A percentile compares a stretch with the other conserved stretches of the same genome.
phyloP scores from a whole-genome alignment of 176 grass and related monocot species.

The Bolboschoenus planiculmis region DNA sequence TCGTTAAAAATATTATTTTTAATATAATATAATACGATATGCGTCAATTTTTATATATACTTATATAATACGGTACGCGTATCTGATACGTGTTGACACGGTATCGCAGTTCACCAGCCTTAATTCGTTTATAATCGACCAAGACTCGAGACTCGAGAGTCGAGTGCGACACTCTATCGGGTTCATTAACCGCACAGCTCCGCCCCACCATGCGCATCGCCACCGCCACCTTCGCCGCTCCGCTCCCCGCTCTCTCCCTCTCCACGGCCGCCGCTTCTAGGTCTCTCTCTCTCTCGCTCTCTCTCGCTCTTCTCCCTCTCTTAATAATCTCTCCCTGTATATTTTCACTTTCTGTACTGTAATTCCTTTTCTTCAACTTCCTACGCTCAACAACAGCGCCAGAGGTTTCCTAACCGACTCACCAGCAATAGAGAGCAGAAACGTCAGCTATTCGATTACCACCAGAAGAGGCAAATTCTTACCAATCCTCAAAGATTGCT shows the following conservation, averaged over 20 bases:
- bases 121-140: neutral
- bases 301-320: neutral
- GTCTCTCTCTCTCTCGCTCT: neutral
- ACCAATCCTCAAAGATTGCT: constrained; percentile 73
- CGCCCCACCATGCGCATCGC: constrained; percentile 17
- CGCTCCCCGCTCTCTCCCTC: neutral
- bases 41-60: too few relatives aligned
- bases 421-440: constrained; percentile 53
- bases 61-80: too few relatives aligned
- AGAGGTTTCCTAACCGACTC: neutral
- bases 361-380: neutral
- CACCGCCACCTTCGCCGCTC: constrained; percentile 11
- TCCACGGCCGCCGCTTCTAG: neutral
- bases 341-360: neutral
- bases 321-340: neutral
- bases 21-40: too few relatives aligned
- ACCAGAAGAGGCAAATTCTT: constrained; percentile 36
- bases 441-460: constrained; percentile 53
- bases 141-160: too few relatives aligned
- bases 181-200: neutral
- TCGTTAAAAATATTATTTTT: too few relatives aligned
- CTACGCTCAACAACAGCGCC: constrained; percentile 6
- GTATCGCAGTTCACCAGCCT: too few relatives aligned
- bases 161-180: neutral
- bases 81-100: too few relatives aligned